A percentile compares a stretch with the other conserved stretches of the same genome.
Evolutionary conservation across 805 yeast species (phyloP).

Genomic region (Zygoascus bituminiphila): DNA sequence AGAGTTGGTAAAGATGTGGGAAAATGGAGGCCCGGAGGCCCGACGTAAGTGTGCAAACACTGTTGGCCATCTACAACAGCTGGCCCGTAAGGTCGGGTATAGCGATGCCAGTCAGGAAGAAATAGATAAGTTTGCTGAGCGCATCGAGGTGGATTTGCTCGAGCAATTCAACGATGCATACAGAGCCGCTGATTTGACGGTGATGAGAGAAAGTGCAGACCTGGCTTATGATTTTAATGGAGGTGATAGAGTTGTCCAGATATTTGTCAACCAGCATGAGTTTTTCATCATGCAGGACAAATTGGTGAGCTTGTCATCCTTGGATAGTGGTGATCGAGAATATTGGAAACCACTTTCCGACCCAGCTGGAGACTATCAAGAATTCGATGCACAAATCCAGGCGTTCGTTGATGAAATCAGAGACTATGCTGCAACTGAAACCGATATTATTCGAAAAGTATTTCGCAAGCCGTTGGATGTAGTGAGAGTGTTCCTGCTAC

Average conservation of each 20-base stretch:
- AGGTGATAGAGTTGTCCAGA: constrained; percentile 72
- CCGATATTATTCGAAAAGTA: constrained; percentile 62
- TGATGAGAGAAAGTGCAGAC: constrained; percentile 66
- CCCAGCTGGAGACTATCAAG: constrained; percentile 43
- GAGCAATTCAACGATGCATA: constrained; percentile 69
- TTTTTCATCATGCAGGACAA: constrained; percentile 47
- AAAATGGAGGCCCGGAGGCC: constrained; percentile 37
- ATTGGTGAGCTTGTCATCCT: constrained; percentile 28
- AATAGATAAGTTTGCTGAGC: constrained; percentile 66
- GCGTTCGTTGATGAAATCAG: constrained; percentile 47
- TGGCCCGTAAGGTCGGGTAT: constrained; percentile 47
- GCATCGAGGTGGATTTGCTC: constrained; percentile 64
- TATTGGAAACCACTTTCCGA: constrained; percentile 54
- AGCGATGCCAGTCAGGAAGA: constrained; percentile 23
- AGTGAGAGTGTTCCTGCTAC: constrained; percentile 58
- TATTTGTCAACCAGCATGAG: constrained; percentile 73
- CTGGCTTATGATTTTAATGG: constrained; percentile 75
- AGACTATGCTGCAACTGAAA: constrained; percentile 50
- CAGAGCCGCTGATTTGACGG: constrained; percentile 54
- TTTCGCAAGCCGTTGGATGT: constrained; percentile 64
- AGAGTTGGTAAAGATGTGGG: constrained; percentile 51
- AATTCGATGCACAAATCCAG: constrained; percentile 46
- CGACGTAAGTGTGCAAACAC: constrained; percentile 60
- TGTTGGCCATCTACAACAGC: constrained; percentile 52
- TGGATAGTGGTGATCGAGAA: constrained; percentile 20